Percentiles rank a stretch among this genome's conserved stretches.
Conservation (phyloP, 164 flowering plant species). For the Chloranthus sessilifolius region DNA sequence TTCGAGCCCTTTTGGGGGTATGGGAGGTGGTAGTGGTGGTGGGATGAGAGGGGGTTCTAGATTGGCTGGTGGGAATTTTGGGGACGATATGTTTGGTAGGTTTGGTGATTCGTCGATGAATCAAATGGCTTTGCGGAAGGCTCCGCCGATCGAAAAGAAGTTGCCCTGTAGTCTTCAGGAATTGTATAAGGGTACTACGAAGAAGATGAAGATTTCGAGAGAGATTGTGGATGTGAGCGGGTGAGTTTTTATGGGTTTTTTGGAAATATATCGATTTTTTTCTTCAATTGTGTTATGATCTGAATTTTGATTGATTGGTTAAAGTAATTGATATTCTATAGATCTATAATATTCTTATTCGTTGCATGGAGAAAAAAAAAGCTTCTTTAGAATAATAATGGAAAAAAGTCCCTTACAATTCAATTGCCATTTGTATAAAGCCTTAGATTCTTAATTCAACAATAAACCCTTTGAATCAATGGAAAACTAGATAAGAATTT, state of each 20-base stretch:
- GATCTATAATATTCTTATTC: no score
- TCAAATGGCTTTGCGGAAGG: conserved; percentile 7
- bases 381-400: no score
- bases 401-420: no score
- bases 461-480: no score
- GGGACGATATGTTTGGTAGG: conserved; percentile 10
- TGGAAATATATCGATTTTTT: no score
- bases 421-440: no score
- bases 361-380: no score
- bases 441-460: no score
- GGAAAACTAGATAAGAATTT: no score
- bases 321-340: no score
- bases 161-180: conserved; percentile 22
- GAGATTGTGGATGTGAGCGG: conserved; percentile 17
- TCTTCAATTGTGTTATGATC: no score
- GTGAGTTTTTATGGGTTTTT: conserved; percentile 9
- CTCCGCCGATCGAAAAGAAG: conserved; percentile 15
- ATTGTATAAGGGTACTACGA: conserved; percentile 21
- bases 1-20: conserved; percentile 8
- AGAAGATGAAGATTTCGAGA: conserved; percentile 29
- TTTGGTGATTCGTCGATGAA: neutral
- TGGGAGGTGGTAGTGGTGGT: conserved; percentile 6
- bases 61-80: neutral
- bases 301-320: no score
- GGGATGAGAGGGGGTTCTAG: conserved; percentile 1